A percentile compares a stretch with the other conserved stretches of the same genome.
Evolutionary conservation across 2,329 filamentous ascomycete genomes (phyloP).

Genomic region (Exophiala sideris): DNA sequence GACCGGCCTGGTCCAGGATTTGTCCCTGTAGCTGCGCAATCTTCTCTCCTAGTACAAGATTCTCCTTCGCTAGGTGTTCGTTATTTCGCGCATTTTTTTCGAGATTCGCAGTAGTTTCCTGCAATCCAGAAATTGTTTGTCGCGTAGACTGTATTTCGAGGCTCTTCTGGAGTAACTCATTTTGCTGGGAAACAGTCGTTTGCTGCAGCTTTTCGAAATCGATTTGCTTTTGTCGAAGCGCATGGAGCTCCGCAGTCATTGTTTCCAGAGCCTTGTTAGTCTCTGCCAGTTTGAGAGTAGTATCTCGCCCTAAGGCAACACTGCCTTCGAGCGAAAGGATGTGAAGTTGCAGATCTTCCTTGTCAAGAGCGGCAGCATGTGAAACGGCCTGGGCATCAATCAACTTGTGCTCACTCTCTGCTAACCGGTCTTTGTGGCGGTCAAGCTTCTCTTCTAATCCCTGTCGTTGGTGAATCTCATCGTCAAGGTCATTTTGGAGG

Average conservation of each 20-base stretch:
- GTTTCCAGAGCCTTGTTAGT: background rate
- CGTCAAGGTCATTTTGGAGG: slow-evolving; percentile 1
- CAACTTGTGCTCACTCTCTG: background rate
- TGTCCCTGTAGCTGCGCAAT: too few species aligned
- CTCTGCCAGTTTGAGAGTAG: background rate
- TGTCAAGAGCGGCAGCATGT: background rate
- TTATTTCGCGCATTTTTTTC: too few species aligned
- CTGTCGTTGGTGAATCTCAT: background rate
- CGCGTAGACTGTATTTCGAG: too few species aligned
- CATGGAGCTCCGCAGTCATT: background rate
- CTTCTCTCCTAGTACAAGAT: too few species aligned
- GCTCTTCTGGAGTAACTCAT: too few species aligned
- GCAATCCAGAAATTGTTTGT: too few species aligned
- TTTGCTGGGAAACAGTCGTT: too few species aligned
- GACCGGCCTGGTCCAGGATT: too few species aligned
- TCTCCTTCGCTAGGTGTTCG: too few species aligned
- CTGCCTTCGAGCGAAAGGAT: background rate
- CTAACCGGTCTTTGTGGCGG: background rate
- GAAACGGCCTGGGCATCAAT: background rate
- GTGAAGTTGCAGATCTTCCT: background rate
- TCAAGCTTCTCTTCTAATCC: background rate
- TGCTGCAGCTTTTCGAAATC: background rate
- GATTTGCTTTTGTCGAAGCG: background rate
- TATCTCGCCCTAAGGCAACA: background rate
- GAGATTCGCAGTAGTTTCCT: too few species aligned